A percentile compares a stretch with the other conserved stretches of the same genome.
These are phyloP conservation scores for Takakia lepidozioides DNA, from an alignment of 225 moss, liverwort and hornwort genomes.

Conservation along the genomic window DNA sequence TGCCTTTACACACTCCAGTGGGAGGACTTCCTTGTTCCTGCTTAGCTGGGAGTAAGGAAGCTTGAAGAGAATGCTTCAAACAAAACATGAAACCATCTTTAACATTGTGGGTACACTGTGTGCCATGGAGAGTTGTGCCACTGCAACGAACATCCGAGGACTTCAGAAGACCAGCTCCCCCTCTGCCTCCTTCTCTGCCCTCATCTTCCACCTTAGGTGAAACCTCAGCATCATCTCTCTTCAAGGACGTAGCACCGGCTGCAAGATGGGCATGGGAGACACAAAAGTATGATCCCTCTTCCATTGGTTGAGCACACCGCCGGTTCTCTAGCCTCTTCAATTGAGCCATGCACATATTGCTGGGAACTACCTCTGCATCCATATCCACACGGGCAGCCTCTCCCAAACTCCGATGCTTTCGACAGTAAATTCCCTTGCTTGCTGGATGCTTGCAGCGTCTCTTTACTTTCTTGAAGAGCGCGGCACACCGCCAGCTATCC, in stretches of 20 bases:
- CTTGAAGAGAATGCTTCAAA: conserved; percentile 50
- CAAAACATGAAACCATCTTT: conserved; percentile 46
- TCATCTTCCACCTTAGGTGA: conserved; percentile 26
- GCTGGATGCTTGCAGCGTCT: conserved; percentile 80
- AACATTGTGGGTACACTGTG: conserved; percentile 52
- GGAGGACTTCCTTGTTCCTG: too few relatives aligned
- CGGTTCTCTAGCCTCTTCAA: conserved; percentile 53
- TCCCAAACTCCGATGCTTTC: conserved; percentile 70
- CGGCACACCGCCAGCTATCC: conserved; percentile 89
- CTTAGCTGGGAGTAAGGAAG: too few relatives aligned
- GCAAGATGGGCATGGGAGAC: conserved; percentile 27
- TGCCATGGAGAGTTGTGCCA: conserved; percentile 69
- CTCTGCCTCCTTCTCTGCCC: conserved; percentile 35
- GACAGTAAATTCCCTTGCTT: conserved; percentile 74
- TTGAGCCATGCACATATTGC: conserved; percentile 59
- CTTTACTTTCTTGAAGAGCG: conserved; percentile 73
- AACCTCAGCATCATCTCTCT: conserved; percentile 32
- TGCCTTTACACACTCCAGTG: too few relatives aligned
- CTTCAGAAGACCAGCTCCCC: too few relatives aligned
- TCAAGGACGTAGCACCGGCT: conserved; percentile 35
- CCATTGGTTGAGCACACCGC: conserved; percentile 52
- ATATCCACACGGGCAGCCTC: conserved; percentile 26
- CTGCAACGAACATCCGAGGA: conserved; percentile 64
- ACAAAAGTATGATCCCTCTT: conserved; percentile 55
- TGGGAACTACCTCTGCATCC: conserved; percentile 53